Conservation (phyloP, 108 stramenopile genomes). For the Cyclotella choctawhatcheeana region DNA sequence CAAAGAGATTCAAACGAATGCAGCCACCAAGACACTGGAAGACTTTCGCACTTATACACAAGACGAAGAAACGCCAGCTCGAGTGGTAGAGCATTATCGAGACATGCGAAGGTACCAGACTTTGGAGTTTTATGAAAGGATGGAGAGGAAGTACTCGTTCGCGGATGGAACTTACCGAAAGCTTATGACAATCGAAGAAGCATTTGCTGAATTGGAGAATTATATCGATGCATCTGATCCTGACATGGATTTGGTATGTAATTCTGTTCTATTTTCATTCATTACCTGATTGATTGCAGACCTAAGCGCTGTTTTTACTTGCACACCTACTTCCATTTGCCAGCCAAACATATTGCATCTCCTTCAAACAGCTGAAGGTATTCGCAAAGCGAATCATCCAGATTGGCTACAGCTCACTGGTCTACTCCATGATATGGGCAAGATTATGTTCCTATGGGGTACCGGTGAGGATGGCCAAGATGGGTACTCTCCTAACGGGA, state of each 20-base stretch:
- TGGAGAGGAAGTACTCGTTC: constrained; percentile 70
- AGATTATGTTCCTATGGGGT: constrained; percentile 87
- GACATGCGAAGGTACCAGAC: constrained; percentile 69
- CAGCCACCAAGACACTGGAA: constrained; percentile 51
- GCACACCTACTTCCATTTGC: too few species aligned
- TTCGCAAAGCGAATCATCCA: constrained; percentile 73
- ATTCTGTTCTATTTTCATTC: background rate
- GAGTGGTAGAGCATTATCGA: constrained; percentile 65
- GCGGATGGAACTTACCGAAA: constrained; percentile 50
- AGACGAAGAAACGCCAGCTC: constrained; percentile 38
- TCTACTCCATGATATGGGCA: constrained; percentile 86
- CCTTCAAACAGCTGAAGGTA: constrained; percentile 83
- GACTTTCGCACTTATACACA: constrained; percentile 66
- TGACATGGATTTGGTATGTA: constrained; percentile 60
- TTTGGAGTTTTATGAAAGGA: constrained; percentile 63
- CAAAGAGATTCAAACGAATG: constrained; percentile 62
- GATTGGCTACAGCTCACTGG: constrained; percentile 84
- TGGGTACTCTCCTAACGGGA: constrained; percentile 66
- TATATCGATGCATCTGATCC: constrained; percentile 86
- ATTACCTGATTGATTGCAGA: too few species aligned
- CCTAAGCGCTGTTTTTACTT: too few species aligned
- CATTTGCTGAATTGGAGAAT: constrained; percentile 69
- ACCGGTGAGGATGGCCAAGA: constrained; percentile 69
- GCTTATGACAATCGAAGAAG: constrained; percentile 80
- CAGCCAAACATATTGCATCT: constrained; percentile 76